Base-by-base conservation (phyloP, 2,329 filamentous ascomycete species). In the Trichoderma sp. region DNA sequence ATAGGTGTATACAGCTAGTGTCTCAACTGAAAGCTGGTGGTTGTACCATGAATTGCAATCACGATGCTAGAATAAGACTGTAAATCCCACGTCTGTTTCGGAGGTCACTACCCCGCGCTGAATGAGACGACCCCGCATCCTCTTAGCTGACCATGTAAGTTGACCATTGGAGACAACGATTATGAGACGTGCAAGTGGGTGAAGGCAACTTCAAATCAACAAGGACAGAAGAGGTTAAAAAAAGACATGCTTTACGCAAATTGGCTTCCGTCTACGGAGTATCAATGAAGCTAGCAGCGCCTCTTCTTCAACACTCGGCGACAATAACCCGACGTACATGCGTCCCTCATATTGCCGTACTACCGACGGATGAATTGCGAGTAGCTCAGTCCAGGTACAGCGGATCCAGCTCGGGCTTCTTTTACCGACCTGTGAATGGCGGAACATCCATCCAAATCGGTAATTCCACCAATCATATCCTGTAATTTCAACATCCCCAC, bases 281-380 rank as follows among this genome's bases (percentile, higher is more conserved):
- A 43, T 24, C 5, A 24, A 24, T 13, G 46, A 49, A 24, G n/a
- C 46, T 49, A 10, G 5, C 34, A 39, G 13, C n/a, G 37, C 61
- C 24, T 65, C 39, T n/a, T n/a, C 18, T 56, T 1, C 13, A n/a
- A 8, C 6, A 16, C 34, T 54, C 54, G 37, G 37, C n/a, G 43
- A 26, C 39, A 55, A 54, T 51, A 52, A 59, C 26, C 67, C 59
- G 59, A 56, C 51, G 39, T 54, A 34, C 51, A 65, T 39, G 60
- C 16, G 5, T 54, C 21, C 21, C 30, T 54, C 11, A 18, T 28
- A 43, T 51, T 30, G 14, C 66, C 56, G 46, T 46, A 59, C 60
- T 65, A 60, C 67, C 67, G 67, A 69, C 60, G 60, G 67, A 58
- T 69, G 60, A 66, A 66, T 52, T 32, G 32, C 39, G 5, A 43